Evolutionary conservation across 1,139 yeast species (phyloP), one percentile per base, ranked within the genome.

Genomic region (Zhuliangozyma blackwelliae): DNA sequence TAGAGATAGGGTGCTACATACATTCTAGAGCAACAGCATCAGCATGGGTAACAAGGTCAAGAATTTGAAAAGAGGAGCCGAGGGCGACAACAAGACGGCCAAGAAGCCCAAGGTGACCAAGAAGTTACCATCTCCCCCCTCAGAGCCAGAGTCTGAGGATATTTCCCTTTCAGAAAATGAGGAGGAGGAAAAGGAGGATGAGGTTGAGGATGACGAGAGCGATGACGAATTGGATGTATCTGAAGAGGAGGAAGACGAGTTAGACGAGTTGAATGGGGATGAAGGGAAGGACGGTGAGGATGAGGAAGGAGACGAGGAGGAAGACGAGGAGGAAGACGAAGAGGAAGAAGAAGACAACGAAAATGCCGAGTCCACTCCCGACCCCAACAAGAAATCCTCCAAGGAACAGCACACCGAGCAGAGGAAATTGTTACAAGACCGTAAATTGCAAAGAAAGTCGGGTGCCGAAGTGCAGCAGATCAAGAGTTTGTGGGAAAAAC

Each of bases 401-500:
- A 76, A 71, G 37, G 89, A 82, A 57, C 81, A 81, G 50, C 95
- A 87, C 53, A 82, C 82, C 11, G 96, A 88, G 56, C 97, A 90
- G 63, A 82, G 82, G 58, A 81, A 82, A 51, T 59, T 82, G 33
- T 70, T 83, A 35, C 78, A 79, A 39, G 97, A 90, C 58, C 80
- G 98, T 62, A 90, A 89, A 59, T 68, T 87, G 44, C 80, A 82
- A 54, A 81, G 96, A 65, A 88, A 85, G 54, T 76, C 95, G 19
- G 97, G 97, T 47, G 68, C 68, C 31, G 86, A 85, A 62, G 89
- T 92, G 37, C 90, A 87, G 58, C 79, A 80, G 49, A 88, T 92
- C 61, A 92, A 92, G 62, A 72, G 75, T 35, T 62, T 92, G 36
- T 92, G 98, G 98, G 97, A 90, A 65, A 80, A 79, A 58, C 70